Base-by-base conservation (phyloP, 768 basidiomycete species). In the Russula griseocarnosa region DNA sequence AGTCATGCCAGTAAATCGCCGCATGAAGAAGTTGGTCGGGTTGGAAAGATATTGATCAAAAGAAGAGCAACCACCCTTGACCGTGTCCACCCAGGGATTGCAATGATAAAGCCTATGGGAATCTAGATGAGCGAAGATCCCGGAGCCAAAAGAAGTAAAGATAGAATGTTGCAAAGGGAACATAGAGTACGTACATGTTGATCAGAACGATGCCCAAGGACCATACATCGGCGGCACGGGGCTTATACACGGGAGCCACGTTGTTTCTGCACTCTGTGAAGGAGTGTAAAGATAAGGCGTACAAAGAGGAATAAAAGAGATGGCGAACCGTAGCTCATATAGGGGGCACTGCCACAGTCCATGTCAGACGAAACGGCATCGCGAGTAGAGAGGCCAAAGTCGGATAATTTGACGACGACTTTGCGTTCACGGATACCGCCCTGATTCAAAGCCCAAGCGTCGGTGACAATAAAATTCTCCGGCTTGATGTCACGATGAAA, bases 401-500 rank as follows among this genome's bases (percentile, higher is more conserved):
- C 96, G 7, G 93, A 86, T 67, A 99, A 82, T 79, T 99, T 99
- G 79, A 98, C 94, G 59, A 96, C 78, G 65, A 99, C 96, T 72
- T 89, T 89, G 70, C 92, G 86, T 74, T 93, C 91, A 69, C 79
- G 78, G 60, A 79, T 78, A 56, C 84, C 83, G 69, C 81, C 80
- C 42, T 80, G 72, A n/a, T 79, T 72, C 22, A 82, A 80, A 42
- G 77, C 73, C 74, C 82, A 84, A 18, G 86, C 91, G 70, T 95
- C 92, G 0, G 92, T 94, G 71, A 95, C 92, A 73, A 95, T 95
- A 71, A 95, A 94, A 78, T 98, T 98, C 79, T 98, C 96, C 0
- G 96, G 96, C 78, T 99, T 99, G 83, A 99, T 98, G 75, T 99
- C 96, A 65, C 96, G 86, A 73, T 99, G 96, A 73, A 88, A 93